Conservation (phyloP, 805 yeast genomes). For the Lachancea sp. region DNA sequence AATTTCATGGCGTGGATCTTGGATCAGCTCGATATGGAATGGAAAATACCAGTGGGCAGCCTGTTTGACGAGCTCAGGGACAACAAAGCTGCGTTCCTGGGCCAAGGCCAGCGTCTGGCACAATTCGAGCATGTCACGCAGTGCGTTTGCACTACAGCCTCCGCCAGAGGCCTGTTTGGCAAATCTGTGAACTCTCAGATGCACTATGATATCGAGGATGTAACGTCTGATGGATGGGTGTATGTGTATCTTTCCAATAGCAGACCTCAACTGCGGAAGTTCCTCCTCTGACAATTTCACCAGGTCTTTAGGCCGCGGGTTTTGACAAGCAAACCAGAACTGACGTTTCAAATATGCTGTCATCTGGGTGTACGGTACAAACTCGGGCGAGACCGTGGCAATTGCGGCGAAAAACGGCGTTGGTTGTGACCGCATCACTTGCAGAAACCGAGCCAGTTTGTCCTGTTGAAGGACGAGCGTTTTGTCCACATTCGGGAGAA, state of each 20-base stretch:
- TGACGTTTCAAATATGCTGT: constrained; percentile 35
- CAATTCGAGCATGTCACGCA: constrained; percentile 39
- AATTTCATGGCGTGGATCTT: constrained; percentile 30
- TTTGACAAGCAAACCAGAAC: constrained; percentile 30
- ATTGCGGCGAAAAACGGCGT: constrained; percentile 7
- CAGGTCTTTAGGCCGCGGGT: constrained; percentile 7
- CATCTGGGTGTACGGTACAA: constrained; percentile 6
- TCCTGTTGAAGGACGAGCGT: constrained; percentile 3
- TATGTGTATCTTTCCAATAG: constrained; percentile 27
- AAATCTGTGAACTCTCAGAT: constrained; percentile 50
- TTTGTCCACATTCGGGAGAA: constrained; percentile 6
- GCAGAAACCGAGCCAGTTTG: constrained; percentile 5
- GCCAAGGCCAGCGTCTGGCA: constrained; percentile 39
- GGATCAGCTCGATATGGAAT: constrained; percentile 44
- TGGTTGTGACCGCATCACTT: background rate
- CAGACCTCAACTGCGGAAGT: background rate
- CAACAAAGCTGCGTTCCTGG: constrained; percentile 35
- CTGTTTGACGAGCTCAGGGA: constrained; percentile 46
- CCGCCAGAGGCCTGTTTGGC: constrained; percentile 36
- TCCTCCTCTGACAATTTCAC: background rate
- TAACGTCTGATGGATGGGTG: constrained; percentile 46
- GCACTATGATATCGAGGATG: constrained; percentile 52
- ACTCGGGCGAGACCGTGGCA: constrained; percentile 6
- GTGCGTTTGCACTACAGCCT: constrained; percentile 46
- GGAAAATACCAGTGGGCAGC: constrained; percentile 48